Evolutionary conservation across 2,329 filamentous ascomycete genomes (phyloP).

Genomic region (Phyllosticta capitalensis): DNA sequence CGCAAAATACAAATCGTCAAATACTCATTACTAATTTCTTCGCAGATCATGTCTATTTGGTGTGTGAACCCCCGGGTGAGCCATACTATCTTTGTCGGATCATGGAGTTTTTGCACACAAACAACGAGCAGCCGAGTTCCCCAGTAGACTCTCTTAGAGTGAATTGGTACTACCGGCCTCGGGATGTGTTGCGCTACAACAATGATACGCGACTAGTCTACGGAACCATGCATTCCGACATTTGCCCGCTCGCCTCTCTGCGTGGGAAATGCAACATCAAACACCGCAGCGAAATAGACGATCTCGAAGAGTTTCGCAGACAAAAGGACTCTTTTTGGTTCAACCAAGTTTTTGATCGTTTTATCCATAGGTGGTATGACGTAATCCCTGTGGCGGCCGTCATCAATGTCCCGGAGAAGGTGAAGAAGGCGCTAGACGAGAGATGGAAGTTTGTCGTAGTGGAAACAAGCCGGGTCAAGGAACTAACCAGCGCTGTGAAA

Average conservation of each 20-base stretch:
- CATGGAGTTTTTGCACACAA: constrained; percentile 89
- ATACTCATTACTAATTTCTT: constrained; percentile 34
- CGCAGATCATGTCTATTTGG: constrained; percentile 80
- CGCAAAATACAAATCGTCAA: background rate
- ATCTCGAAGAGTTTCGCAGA: constrained; percentile 76
- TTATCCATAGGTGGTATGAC: constrained; percentile 97
- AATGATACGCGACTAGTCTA: constrained; percentile 86
- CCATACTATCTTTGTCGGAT: constrained; percentile 96
- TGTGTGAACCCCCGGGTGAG: constrained; percentile 94
- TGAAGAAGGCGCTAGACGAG: constrained; percentile 92
- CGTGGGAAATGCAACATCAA: constrained; percentile 87
- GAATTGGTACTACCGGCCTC: constrained; percentile 97
- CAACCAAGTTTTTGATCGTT: constrained; percentile 94
- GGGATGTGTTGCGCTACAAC: constrained; percentile 87
- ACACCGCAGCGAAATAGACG: constrained; percentile 77
- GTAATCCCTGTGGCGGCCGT: constrained; percentile 86
- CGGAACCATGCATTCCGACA: constrained; percentile 97
- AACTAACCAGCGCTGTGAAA: constrained; percentile 92
- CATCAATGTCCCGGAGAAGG: constrained; percentile 89
- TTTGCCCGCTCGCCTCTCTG: constrained; percentile 81
- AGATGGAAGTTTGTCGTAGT: constrained; percentile 95
- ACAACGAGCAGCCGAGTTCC: constrained; percentile 57
- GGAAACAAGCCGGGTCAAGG: constrained; percentile 86
- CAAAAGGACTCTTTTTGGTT: constrained; percentile 88
- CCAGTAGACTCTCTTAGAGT: constrained; percentile 78